These are phyloP conservation scores for Thalassiosira exigua DNA, from an alignment of 352 stramenopile species.

Conservation along the genomic window DNA sequence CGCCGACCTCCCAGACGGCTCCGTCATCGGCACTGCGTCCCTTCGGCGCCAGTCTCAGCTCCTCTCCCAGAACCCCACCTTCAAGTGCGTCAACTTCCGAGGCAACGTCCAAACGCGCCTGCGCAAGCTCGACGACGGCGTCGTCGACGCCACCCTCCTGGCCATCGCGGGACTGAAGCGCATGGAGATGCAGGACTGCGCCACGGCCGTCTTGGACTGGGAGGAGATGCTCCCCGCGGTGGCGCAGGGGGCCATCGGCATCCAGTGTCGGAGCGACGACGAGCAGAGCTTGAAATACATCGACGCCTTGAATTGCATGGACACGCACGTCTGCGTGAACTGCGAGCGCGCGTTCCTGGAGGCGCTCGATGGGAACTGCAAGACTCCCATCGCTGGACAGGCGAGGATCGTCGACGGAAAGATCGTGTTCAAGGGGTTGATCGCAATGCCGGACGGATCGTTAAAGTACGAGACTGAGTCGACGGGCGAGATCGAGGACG, in stretches of 20 bases:
- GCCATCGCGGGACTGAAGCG: conserved; percentile 90
- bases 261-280: conserved; percentile 89
- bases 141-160: conserved; percentile 89
- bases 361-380: conserved; percentile 91
- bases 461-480: conserved; percentile 85
- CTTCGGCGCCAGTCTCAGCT: conserved; percentile 89
- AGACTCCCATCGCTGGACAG: conserved; percentile 91
- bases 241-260: conserved; percentile 90
- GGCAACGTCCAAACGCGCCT: conserved; percentile 91
- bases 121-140: conserved; percentile 89
- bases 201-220: conserved; percentile 87
- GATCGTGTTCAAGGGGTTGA: conserved; percentile 88
- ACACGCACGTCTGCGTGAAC: conserved; percentile 88
- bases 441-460: conserved; percentile 89
- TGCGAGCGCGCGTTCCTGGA: conserved; percentile 90
- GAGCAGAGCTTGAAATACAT: conserved; percentile 87
- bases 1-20: conserved; percentile 84
- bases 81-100: conserved; percentile 91
- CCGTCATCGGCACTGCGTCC: conserved; percentile 90
- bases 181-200: conserved; percentile 89
- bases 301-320: conserved; percentile 85
- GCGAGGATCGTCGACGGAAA: conserved; percentile 87
- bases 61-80: conserved; percentile 87
- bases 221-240: conserved; percentile 91
- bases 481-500: conserved; percentile 86